phyloP scores from a whole-genome alignment of 2,329 filamentous ascomycete species.

The Fusarium phyllophilum region DNA sequence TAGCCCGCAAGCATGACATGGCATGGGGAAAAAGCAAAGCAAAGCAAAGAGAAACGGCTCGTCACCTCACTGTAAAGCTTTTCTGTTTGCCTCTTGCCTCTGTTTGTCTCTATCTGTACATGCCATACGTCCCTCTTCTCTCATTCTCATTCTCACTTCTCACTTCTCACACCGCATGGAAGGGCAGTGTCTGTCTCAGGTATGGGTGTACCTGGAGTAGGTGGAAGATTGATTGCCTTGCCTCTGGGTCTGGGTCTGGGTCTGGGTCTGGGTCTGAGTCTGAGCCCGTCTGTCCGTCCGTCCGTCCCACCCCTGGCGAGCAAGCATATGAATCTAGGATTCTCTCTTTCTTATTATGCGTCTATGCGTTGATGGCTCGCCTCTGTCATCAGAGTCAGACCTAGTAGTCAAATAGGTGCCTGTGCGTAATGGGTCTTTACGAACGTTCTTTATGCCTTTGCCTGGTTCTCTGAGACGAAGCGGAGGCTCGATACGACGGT shows the following conservation, averaged over 20 bases:
- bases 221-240: conserved; percentile 18
- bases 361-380: conserved; percentile 21
- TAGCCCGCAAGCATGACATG: conserved; percentile 16
- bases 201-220: conserved; percentile 23
- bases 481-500: conserved; percentile 28
- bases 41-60: conserved; percentile 34
- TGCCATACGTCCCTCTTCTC: background rate
- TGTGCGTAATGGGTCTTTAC: conserved; percentile 16
- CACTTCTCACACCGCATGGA: conserved; percentile 26
- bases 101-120: background rate
- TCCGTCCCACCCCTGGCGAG: conserved; percentile 16
- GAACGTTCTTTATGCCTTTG: conserved; percentile 3
- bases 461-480: conserved; percentile 18
- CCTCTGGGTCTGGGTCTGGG: background rate
- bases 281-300: background rate
- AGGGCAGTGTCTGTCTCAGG: conserved; percentile 27
- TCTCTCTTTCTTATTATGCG: conserved; percentile 24
- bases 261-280: background rate
- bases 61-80: conserved; percentile 22
- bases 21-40: background rate
- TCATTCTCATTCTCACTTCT: background rate
- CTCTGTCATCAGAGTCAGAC: conserved; percentile 15
- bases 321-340: conserved; percentile 23
- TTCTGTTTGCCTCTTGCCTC: background rate
- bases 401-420: background rate